Evolutionary conservation across 1,284 basidiomycete genomes (phyloP), one percentile per base, ranked within the genome.

Genomic region (Lentinula novae-zelandiae): DNA sequence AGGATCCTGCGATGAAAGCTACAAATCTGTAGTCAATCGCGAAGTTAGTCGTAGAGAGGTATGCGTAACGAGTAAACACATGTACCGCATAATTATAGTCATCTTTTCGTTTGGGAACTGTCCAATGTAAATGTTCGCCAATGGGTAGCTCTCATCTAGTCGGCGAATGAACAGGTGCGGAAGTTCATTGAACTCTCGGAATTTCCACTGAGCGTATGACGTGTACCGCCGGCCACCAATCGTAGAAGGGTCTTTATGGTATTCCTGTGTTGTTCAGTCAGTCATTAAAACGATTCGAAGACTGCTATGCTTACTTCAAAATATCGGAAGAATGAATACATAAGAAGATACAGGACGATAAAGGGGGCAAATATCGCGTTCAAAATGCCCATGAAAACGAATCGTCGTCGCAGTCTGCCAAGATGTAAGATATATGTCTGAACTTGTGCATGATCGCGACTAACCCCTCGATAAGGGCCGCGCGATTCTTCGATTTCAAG

Each of bases 261-360:
- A 98, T 80, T 99, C 95, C 95, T 97, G 65, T 15, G 59, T 34
- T 55, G 40, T 49, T 22, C 55, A 12, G 31, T 20, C 62, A 38
- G 15, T 58, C n/a, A 64, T 50, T 15, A 22, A 59, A 46, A 55
- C 33, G 38, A 62, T 34, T 5, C 50, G 48, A 48, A 62, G 20
- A 39, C 60, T 22, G 31, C 8, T 22, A 22, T 33, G 70, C 83
- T 60, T 57, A 93, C 95, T 80, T 98, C 96, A 67, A 99, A 99
- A 74, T 99, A 99, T 13, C 96, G 92, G 81, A 99, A 99, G 83
- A 99, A 99, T 0, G 95, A 98, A 73, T 97, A 99, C 85, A 98
- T 90, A 50, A 98, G 75, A 50, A 98, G 83, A 74, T 98, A 99
- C n/a, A 96, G 77, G 39, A 99, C 92, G 68, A 99, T 98, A 76